These are phyloP conservation scores for Teunomyces atbi DNA, from an alignment of 805 yeast species.

Conservation along the genomic window DNA sequence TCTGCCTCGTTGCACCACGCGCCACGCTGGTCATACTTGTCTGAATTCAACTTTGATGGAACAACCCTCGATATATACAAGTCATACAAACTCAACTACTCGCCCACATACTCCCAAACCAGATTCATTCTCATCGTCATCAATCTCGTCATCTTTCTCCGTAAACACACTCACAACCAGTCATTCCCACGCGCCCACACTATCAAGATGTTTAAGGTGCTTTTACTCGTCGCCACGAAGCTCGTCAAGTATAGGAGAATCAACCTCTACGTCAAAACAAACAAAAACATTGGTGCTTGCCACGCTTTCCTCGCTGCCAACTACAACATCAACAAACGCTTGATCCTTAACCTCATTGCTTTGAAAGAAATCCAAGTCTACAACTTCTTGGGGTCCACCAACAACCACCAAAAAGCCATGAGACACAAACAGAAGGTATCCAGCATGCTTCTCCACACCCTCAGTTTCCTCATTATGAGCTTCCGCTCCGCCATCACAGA, in stretches of 20 bases:
- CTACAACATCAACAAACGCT: conserved; percentile 35
- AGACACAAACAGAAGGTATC: conserved; percentile 11
- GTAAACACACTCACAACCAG: conserved; percentile 19
- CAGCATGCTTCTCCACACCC: conserved; percentile 21
- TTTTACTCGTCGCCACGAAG: conserved; percentile 29
- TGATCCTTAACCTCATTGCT: conserved; percentile 30
- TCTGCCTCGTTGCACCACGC: background rate
- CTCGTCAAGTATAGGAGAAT: conserved; percentile 25
- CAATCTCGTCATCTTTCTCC: conserved; percentile 25
- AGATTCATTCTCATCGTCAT: conserved; percentile 20
- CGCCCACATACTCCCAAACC: conserved; percentile 10
- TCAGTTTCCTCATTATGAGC: conserved; percentile 28
- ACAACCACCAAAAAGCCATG: background rate
- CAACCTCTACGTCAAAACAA: conserved; percentile 20
- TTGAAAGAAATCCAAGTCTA: conserved; percentile 33
- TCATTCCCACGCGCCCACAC: conserved; percentile 7
- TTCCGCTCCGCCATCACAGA: conserved; percentile 26
- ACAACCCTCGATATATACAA: conserved; percentile 14
- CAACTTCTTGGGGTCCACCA: conserved; percentile 11
- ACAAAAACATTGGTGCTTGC: conserved; percentile 21
- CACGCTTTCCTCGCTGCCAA: conserved; percentile 31
- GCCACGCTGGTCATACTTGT: conserved; percentile 2
- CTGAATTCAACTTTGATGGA: conserved; percentile 20
- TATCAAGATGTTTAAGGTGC: conserved; percentile 28
- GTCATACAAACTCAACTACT: conserved; percentile 15